A percentile compares a stretch with the other conserved stretches of the same genome.
Conservation (phyloP, 2,329 filamentous ascomycete genomes). For the Nigrospora osmanthi region DNA sequence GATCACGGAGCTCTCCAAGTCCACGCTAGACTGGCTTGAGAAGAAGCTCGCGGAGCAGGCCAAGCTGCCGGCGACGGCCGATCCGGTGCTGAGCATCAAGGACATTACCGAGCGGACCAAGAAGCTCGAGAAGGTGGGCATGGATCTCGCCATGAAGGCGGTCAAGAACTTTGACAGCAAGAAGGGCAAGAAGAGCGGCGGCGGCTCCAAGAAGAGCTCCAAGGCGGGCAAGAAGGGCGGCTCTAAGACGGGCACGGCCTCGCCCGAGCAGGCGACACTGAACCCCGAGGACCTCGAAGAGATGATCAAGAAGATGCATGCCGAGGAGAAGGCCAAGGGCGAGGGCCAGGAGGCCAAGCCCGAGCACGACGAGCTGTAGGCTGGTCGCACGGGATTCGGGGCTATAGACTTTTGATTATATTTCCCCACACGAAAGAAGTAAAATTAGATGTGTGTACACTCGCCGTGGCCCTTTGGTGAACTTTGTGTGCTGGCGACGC, state of each 20-base stretch:
- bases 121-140: constrained; percentile 62
- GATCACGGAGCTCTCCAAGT: constrained; percentile 54
- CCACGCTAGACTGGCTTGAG: constrained; percentile 65
- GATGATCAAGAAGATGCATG: constrained; percentile 38
- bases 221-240: constrained; percentile 35
- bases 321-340: constrained; percentile 19
- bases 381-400: constrained; percentile 8
- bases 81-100: constrained; percentile 66
- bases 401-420: constrained; percentile 3
- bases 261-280: constrained; percentile 29
- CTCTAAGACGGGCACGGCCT: constrained; percentile 23
- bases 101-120: constrained; percentile 64
- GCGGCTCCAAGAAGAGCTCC: constrained; percentile 22
- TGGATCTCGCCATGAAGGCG: constrained; percentile 64
- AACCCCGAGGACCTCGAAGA: constrained; percentile 43
- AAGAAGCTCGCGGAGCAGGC: constrained; percentile 64
- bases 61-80: constrained; percentile 59
- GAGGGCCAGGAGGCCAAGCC: constrained; percentile 13
- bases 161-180: constrained; percentile 47
- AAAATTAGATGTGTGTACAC: background rate
- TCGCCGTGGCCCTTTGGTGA: background rate
- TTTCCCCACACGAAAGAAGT: constrained; percentile 11
- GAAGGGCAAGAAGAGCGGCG: constrained; percentile 31
- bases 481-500: no score
- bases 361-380: constrained; percentile 20